Percentiles rank a stretch among this genome's conserved stretches.
phyloP scores from a whole-genome alignment of 2,329 filamentous ascomycete genomes.

The Cadophora sp. region DNA sequence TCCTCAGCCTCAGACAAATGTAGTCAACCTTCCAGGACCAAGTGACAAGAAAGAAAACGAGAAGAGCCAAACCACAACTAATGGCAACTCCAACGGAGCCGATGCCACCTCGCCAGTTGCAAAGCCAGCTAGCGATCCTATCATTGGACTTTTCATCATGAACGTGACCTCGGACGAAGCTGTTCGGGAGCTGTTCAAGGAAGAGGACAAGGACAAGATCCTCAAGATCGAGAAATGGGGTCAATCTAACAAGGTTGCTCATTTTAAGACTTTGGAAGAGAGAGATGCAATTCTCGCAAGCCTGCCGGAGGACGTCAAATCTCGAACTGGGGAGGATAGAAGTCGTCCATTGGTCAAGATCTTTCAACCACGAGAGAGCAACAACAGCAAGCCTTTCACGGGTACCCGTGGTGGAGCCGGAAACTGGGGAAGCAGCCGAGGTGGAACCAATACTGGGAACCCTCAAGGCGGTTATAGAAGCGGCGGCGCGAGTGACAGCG shows the following conservation, averaged over 20 bases:
- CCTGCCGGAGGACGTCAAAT: slow-evolving; percentile 79
- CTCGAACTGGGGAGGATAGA: slow-evolving; percentile 70
- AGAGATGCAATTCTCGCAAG: slow-evolving; percentile 80
- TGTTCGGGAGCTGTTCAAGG: slow-evolving; percentile 79
- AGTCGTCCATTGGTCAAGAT: slow-evolving; percentile 83
- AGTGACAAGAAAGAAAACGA: slow-evolving; percentile 63
- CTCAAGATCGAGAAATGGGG: slow-evolving; percentile 79
- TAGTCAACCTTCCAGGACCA: slow-evolving; percentile 44
- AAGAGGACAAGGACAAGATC: slow-evolving; percentile 85
- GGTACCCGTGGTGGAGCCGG: slow-evolving; percentile 69
- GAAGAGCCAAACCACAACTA: slow-evolving; percentile 54
- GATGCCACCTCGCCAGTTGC: slow-evolving; percentile 62
- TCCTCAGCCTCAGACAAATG: slow-evolving; percentile 49
- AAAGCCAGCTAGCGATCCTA: slow-evolving; percentile 68
- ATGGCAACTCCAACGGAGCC: slow-evolving; percentile 59
- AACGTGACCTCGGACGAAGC: slow-evolving; percentile 85
- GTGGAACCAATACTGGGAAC: slow-evolving; percentile 60
- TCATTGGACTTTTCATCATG: slow-evolving; percentile 88
- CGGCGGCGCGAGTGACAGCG: slow-evolving; percentile 79
- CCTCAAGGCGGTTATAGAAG: slow-evolving; percentile 81
- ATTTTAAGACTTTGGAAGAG: slow-evolving; percentile 81
- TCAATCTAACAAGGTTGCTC: slow-evolving; percentile 81
- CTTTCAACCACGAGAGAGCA: slow-evolving; percentile 71
- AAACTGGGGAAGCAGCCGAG: slow-evolving; percentile 71
- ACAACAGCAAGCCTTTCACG: slow-evolving; percentile 57